These are phyloP conservation scores for Rhizoclosmatium sp. DNA, from an alignment of 192 early-diverging fungal species.

Conservation along the genomic window DNA sequence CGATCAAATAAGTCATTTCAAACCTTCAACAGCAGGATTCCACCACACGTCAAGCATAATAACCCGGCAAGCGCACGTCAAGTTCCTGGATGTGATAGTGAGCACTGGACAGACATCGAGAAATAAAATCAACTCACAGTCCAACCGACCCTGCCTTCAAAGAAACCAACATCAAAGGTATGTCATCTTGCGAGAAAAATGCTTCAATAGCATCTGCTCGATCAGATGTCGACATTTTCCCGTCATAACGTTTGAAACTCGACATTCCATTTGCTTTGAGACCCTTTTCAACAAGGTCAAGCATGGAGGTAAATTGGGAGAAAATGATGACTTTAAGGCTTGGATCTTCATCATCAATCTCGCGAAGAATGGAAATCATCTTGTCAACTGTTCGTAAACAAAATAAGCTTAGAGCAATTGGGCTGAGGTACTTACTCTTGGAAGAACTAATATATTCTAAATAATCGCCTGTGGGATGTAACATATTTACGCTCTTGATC, in stretches of 20 bases:
- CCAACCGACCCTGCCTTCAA: conserved; percentile 75
- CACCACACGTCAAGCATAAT: conserved; percentile 86
- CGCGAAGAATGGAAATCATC: conserved; percentile 41
- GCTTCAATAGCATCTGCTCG: conserved; percentile 32
- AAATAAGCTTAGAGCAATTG: too few species aligned
- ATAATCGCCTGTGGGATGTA: conserved; percentile 5
- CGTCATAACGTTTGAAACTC: conserved; percentile 42
- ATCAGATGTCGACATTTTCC: conserved; percentile 15
- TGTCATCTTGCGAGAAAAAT: conserved; percentile 27
- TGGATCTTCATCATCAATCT: conserved; percentile 4
- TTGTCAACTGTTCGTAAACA: conserved; percentile 28
- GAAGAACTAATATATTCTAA: conserved; percentile 9
- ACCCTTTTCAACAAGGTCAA: conserved; percentile 46
- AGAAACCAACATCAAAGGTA: conserved; percentile 67
- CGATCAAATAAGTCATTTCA: neutral
- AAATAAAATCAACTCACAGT: conserved; percentile 42
- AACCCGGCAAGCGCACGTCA: conserved; percentile 59
- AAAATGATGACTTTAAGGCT: conserved; percentile 47
- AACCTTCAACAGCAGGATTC: conserved; percentile 78
- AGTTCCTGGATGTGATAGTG: conserved; percentile 46
- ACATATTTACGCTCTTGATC: neutral
- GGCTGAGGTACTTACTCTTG: neutral
- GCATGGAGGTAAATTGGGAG: conserved; percentile 53
- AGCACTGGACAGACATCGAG: too few species aligned
- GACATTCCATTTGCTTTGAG: conserved; percentile 31